Conservation (phyloP, 768 basidiomycete genomes). For the Xerocomellus dryophilus region DNA sequence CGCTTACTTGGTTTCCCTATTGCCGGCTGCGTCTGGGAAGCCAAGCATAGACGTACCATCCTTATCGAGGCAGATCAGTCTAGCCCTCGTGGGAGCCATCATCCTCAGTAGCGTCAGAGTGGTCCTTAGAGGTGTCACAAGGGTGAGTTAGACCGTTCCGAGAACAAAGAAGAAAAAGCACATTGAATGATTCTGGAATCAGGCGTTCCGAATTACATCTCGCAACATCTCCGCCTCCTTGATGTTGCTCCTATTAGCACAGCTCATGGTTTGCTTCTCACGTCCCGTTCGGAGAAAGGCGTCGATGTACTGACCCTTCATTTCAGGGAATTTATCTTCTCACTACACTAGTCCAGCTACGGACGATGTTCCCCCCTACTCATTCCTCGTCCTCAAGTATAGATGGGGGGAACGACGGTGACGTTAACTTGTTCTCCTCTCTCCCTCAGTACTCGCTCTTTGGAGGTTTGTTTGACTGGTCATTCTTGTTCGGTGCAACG, state of each 20-base stretch:
- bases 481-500: conserved; percentile 61
- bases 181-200: neutral
- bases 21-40: conserved; percentile 34
- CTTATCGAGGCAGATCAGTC: conserved; percentile 56
- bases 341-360: conserved; percentile 78
- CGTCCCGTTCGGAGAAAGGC: conserved; percentile 5
- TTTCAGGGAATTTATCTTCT: conserved; percentile 77
- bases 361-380: conserved; percentile 73
- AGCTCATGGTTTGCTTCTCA: conserved; percentile 64
- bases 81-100: conserved; percentile 72
- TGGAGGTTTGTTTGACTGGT: conserved; percentile 69
- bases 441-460: conserved; percentile 75
- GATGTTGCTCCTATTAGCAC: conserved; percentile 73
- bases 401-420: conserved; percentile 7
- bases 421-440: conserved; percentile 61
- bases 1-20: conserved; percentile 38
- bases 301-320: neutral
- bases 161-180: neutral
- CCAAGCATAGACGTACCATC: conserved; percentile 35
- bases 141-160: conserved; percentile 37
- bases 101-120: conserved; percentile 69
- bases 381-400: conserved; percentile 18
- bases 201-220: conserved; percentile 64
- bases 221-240: conserved; percentile 69
- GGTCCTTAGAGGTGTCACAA: conserved; percentile 65